Conservation (phyloP, 176 grass and related monocot species). For the Typha latifolia region DNA sequence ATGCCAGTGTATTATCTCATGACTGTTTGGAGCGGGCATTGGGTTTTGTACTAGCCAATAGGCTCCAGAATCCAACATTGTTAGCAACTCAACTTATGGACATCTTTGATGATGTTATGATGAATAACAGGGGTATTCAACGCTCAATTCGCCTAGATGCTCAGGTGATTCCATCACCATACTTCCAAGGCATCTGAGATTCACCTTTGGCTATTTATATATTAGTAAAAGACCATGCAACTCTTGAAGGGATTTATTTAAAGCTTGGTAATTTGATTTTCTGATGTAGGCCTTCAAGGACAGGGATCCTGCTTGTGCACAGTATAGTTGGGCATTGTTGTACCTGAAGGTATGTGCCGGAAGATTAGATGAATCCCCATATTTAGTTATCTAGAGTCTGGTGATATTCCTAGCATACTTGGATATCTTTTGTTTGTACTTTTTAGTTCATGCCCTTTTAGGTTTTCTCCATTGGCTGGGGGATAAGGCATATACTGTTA, state of each 20-base stretch:
- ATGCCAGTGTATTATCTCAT: constrained; percentile 82
- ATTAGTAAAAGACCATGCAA: not conserved
- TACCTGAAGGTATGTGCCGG: constrained; percentile 66
- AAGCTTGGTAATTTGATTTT: constrained; percentile 8
- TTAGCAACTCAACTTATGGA: constrained; percentile 93
- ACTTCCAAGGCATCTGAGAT: constrained; percentile 8
- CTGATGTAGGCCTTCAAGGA: constrained; percentile 77
- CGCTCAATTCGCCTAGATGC: constrained; percentile 91
- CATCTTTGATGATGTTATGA: constrained; percentile 90
- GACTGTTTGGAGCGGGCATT: constrained; percentile 73
- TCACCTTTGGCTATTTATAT: not conserved
- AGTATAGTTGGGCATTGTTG: constrained; percentile 91
- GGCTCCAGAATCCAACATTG: constrained; percentile 84
- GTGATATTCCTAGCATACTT: not conserved
- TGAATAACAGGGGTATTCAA: constrained; percentile 65
- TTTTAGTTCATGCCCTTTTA: too few relatives aligned
- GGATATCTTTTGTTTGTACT: too few relatives aligned
- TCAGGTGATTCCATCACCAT: constrained; percentile 42
- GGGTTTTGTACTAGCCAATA: constrained; percentile 84
- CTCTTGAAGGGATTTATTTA: not conserved
- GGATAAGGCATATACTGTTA: too few relatives aligned
- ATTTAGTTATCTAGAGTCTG: not conserved
- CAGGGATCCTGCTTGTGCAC: constrained; percentile 89
- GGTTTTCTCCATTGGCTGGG: too few relatives aligned
- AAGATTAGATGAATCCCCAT: not conserved